These are phyloP conservation scores for Termitomyces sp. DNA, from an alignment of 768 basidiomycete genomes.

Conservation along the genomic window DNA sequence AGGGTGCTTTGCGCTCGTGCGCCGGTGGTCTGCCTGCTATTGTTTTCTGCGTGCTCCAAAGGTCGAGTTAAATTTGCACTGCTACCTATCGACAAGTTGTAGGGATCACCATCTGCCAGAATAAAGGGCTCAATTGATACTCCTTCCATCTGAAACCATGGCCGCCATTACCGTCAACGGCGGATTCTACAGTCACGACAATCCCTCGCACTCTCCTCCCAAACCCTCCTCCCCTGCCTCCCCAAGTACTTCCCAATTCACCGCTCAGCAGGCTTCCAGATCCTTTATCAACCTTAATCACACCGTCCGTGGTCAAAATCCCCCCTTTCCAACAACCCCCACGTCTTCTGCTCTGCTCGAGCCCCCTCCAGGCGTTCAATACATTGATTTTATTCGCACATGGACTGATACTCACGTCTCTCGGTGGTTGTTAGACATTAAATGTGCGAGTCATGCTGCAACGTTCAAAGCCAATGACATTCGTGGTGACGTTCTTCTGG, in stretches of 20 bases:
- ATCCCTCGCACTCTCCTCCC: constrained; percentile 20
- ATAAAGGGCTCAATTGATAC: neutral
- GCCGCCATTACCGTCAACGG: constrained; percentile 14
- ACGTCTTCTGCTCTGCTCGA: constrained; percentile 42
- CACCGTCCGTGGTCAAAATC: constrained; percentile 37
- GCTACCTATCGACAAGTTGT: too few relatives aligned
- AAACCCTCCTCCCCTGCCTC: constrained; percentile 43
- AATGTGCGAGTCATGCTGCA: constrained; percentile 62
- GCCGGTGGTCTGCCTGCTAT: neutral
- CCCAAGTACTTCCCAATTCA: constrained; percentile 33
- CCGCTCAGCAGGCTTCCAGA: constrained; percentile 31
- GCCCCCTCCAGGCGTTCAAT: constrained; percentile 55
- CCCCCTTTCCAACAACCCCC: constrained; percentile 38
- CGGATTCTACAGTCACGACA: constrained; percentile 13
- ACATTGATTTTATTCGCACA: constrained; percentile 59
- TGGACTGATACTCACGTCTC: constrained; percentile 73
- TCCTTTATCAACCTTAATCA: constrained; percentile 38
- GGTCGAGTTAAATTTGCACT: neutral
- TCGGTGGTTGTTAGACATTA: constrained; percentile 76
- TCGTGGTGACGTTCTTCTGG: constrained; percentile 85
- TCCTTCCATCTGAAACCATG: constrained; percentile 9
- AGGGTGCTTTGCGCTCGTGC: neutral
- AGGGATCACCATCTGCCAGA: too few relatives aligned
- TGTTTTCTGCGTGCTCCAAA: neutral
- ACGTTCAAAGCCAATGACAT: constrained; percentile 87